A percentile compares a stretch with the other conserved stretches of the same genome.
Evolutionary conservation across 768 basidiomycete species (phyloP).

Genomic region (Imleria badia): DNA sequence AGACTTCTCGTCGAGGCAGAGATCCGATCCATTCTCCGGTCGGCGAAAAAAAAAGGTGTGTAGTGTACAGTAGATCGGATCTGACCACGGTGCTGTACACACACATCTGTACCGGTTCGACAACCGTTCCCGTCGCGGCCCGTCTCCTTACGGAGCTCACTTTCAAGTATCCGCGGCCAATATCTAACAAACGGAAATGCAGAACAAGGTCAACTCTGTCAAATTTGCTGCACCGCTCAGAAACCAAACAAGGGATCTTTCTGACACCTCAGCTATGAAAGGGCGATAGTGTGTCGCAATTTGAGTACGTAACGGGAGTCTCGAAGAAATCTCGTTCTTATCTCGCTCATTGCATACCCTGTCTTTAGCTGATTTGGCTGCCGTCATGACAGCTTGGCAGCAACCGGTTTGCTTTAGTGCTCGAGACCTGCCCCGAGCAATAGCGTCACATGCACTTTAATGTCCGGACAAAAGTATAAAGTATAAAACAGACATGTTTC

Average conservation of each 20-base stretch:
- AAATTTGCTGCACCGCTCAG: neutral
- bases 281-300: neutral
- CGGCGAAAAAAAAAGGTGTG: conserved; percentile 6
- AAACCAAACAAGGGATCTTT: neutral
- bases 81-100: conserved; percentile 4
- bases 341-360: neutral
- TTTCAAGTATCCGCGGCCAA: conserved; percentile 9
- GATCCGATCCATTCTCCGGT: conserved; percentile 12
- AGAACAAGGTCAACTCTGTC: neutral
- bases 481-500: conserved; percentile 31
- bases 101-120: neutral
- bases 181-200: neutral
- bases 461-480: conserved; percentile 26
- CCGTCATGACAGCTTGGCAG: conserved; percentile 9
- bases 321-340: neutral
- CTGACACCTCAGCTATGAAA: neutral
- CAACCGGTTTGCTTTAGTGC: neutral
- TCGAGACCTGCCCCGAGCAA: neutral
- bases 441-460: conserved; percentile 1
- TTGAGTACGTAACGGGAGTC: neutral
- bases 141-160: neutral
- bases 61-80: conserved; percentile 15
- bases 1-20: conserved; percentile 4
- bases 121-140: conserved; percentile 25
- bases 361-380: neutral